Evolutionary conservation across 345 rosid species (phyloP), one percentile per base, ranked within the genome.

Genomic region (Arabis alpina): DNA sequence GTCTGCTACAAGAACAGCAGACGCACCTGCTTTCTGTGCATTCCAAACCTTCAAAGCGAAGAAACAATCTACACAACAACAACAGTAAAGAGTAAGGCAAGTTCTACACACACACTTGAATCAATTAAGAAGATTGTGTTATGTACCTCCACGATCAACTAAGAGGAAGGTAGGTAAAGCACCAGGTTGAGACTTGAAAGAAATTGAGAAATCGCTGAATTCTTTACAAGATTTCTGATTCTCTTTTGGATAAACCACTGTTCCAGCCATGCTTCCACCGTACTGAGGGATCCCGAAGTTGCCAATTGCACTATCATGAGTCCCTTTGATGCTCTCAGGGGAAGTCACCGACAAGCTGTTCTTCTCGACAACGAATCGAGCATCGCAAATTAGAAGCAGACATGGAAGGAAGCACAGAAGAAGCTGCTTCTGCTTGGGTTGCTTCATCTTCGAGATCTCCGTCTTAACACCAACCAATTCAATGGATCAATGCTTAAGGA

Each of bases 181-280:
- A 39, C 99, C 99, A 50, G 97, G 95, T 75, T 81, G 80, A 27
- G 96, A 69, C 66, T 84, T 69, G 57, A 82, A 89, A 19, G 90
- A 86, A 77, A 88, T 81, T 43, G 82, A 82, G 69, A 82, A 87
- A 28, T 77, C 87, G 61, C 80, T 75, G 58, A 87, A 91, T 50
- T 78, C 89, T 32, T 79, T 84, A 40, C 99, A 94, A 6, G 88
- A 95, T 74, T 91, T 88, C 76, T 39, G 82, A 72, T 94, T 91
- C 57, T 86, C 84, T 54, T 82, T 86, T 0, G 93, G 96, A 62
- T 89, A 94, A 61, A 75, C 53, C 51, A 89, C 96, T 13, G 85
- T 72, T 0, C 97, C 99, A 0, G 96, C 97, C 97, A 94, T 87
- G 79, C 96, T 91, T n/a, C 99, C 99, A 9, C 99, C 99, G 79